Evolutionary conservation across 495 filamentous ascomycete genomes (phyloP).

Genomic region (Rhypophila decipiens): DNA sequence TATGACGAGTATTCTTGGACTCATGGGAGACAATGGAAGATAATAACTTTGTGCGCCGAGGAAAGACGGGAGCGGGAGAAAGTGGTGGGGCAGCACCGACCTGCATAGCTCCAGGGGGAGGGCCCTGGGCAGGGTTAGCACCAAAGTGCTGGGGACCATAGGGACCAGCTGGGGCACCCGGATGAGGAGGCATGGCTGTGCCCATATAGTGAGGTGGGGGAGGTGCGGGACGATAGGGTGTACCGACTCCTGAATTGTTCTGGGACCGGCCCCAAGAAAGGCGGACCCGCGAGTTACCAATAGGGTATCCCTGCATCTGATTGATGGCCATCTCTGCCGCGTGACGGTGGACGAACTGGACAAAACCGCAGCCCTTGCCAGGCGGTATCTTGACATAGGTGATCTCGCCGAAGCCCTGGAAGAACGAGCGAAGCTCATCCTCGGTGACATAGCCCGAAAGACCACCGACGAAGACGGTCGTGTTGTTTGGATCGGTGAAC

Average conservation of each 20-base stretch:
- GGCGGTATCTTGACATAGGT: constrained; percentile 99
- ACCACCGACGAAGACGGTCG: constrained; percentile 96
- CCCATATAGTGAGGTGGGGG: constrained; percentile 71
- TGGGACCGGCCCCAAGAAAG: constrained; percentile 96
- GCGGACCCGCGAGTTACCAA: constrained; percentile 96
- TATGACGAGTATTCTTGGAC: too few relatives aligned
- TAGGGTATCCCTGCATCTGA: constrained; percentile 99
- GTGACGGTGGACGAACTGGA: constrained; percentile 98
- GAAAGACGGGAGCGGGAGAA: too few relatives aligned
- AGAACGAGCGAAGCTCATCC: constrained; percentile 98
- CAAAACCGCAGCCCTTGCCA: constrained; percentile 97
- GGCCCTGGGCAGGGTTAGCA: constrained; percentile 22
- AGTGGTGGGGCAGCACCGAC: constrained; percentile 3
- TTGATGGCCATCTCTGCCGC: constrained; percentile 99
- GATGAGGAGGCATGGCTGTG: constrained; percentile 21
- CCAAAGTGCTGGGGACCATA: constrained; percentile 20
- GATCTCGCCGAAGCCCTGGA: constrained; percentile 99
- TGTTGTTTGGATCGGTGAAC: constrained; percentile 99
- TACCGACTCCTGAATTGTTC: constrained; percentile 99
- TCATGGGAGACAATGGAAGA: not conserved
- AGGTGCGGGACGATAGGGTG: constrained; percentile 92
- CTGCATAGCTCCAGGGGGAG: constrained; percentile 22
- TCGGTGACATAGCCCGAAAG: constrained; percentile 98
- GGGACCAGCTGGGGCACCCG: constrained; percentile 18
- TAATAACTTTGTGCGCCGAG: not conserved